These are phyloP conservation scores for Sextonia rubra DNA, from an alignment of 164 flowering plant species.

Conservation along the genomic window DNA sequence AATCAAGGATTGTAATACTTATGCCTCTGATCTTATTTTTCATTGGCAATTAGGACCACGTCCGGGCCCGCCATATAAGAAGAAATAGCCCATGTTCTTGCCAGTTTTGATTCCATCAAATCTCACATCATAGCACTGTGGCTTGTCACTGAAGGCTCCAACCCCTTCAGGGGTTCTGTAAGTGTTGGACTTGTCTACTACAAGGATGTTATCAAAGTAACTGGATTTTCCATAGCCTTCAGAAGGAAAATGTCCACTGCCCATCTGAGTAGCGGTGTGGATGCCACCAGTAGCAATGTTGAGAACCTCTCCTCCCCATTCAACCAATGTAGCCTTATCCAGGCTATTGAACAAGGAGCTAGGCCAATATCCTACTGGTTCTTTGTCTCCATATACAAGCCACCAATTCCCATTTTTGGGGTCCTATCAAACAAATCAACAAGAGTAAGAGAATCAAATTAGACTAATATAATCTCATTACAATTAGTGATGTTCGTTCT, in stretches of 20 bases:
- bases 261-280: conserved; percentile 18
- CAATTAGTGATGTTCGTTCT: too few species aligned
- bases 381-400: neutral
- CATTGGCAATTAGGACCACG: conserved; percentile 7
- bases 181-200: conserved; percentile 2
- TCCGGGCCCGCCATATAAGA: conserved; percentile 15
- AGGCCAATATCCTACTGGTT: conserved; percentile 14
- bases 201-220: conserved; percentile 1
- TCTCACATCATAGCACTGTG: conserved; percentile 6
- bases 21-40: neutral
- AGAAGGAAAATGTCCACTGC: conserved; percentile 12
- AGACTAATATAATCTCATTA: too few species aligned
- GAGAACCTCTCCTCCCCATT: conserved; percentile 12
- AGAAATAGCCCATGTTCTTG: neutral
- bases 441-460: neutral
- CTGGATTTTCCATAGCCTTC: conserved; percentile 8
- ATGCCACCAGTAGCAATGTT: neutral
- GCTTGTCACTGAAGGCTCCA: neutral
- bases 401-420: conserved; percentile 12
- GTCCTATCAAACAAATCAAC: neutral
- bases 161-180: neutral
- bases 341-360: conserved; percentile 8
- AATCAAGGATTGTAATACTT: neutral
- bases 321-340: neutral
- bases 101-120: neutral